phyloP scores from a whole-genome alignment of 2,329 filamentous ascomycete genomes.

The Sporothrix brunneoviolacea region DNA sequence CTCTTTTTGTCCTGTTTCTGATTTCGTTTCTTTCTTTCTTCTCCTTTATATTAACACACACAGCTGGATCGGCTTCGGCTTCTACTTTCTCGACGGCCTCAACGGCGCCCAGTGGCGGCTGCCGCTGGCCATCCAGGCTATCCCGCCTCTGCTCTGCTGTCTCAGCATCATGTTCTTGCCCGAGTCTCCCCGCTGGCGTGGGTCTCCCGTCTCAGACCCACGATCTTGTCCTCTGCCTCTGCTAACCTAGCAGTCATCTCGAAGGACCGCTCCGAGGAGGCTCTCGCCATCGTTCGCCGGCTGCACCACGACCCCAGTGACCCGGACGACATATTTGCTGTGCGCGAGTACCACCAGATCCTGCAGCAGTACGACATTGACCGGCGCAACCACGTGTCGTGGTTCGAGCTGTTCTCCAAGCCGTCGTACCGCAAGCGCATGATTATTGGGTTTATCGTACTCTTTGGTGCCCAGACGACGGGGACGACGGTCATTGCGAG shows the following conservation, averaged over 20 bases:
- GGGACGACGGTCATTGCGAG: slow-evolving; percentile 2
- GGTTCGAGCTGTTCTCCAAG: slow-evolving; percentile 1
- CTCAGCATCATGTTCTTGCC: slow-evolving; percentile 31
- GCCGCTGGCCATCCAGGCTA: slow-evolving; percentile 29
- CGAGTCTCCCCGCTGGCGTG: slow-evolving; percentile 21
- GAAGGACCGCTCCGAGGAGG: slow-evolving; percentile 21
- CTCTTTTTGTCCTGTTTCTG: too few species aligned
- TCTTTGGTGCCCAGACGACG: background rate
- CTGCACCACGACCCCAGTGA: slow-evolving; percentile 43
- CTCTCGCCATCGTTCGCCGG: slow-evolving; percentile 19
- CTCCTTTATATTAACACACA: slow-evolving; percentile 22
- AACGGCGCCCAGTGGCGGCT: slow-evolving; percentile 28
- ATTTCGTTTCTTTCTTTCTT: too few species aligned
- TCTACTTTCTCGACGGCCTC: background rate
- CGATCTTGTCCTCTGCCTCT: too few species aligned
- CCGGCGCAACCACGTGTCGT: background rate
- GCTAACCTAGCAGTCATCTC: slow-evolving; percentile 17
- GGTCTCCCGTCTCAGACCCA: too few species aligned
- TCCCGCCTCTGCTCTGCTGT: slow-evolving; percentile 17
- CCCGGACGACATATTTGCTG: background rate
- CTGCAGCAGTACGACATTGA: background rate
- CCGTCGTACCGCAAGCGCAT: slow-evolving; percentile 2
- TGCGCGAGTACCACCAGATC: slow-evolving; percentile 2
- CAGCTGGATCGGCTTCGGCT: slow-evolving; percentile 3
- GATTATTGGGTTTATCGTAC: background rate